Evolutionary conservation across 2,329 filamentous ascomycete species (phyloP).

Genomic region (Colletotrichum caudatum): DNA sequence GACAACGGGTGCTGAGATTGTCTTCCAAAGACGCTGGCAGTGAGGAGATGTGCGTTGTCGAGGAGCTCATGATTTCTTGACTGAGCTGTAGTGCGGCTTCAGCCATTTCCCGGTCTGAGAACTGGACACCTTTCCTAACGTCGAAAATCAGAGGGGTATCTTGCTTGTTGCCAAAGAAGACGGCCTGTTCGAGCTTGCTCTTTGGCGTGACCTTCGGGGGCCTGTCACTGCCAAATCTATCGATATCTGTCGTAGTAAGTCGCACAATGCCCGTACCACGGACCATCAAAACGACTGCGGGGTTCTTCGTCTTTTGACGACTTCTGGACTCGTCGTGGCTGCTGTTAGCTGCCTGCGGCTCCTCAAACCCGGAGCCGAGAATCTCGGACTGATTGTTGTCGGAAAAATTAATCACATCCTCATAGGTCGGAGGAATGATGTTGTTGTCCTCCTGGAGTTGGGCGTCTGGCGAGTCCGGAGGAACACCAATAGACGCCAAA

Average conservation of each 20-base stretch:
- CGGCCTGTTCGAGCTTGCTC: conserved; percentile 91
- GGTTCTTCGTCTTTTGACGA: conserved; percentile 71
- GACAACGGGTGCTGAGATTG: conserved; percentile 79
- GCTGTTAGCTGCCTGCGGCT: conserved; percentile 55
- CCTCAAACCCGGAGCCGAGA: conserved; percentile 73
- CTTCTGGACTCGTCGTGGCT: conserved; percentile 60
- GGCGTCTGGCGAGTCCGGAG: conserved; percentile 78
- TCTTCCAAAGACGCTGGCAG: conserved; percentile 82
- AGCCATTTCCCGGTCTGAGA: conserved; percentile 77
- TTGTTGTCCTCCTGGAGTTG: conserved; percentile 79
- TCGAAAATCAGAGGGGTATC: conserved; percentile 92
- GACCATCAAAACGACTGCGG: conserved; percentile 71
- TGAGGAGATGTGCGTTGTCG: conserved; percentile 78
- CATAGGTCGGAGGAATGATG: conserved; percentile 75
- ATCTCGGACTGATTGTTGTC: conserved; percentile 73
- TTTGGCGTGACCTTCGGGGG: conserved; percentile 80
- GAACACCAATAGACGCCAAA: conserved; percentile 77
- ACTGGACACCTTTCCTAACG: conserved; percentile 73
- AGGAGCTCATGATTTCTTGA: conserved; percentile 82
- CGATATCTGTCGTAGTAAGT: conserved; percentile 68
- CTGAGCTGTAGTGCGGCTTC: conserved; percentile 83
- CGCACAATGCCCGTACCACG: conserved; percentile 73
- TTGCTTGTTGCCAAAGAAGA: conserved; percentile 87
- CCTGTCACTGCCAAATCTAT: conserved; percentile 69
- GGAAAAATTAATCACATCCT: conserved; percentile 87